Percentiles rank a stretch among this genome's conserved stretches.
Evolutionary conservation across 2,329 filamentous ascomycete genomes (phyloP).

Genomic region (Calonectria multiphialidica): DNA sequence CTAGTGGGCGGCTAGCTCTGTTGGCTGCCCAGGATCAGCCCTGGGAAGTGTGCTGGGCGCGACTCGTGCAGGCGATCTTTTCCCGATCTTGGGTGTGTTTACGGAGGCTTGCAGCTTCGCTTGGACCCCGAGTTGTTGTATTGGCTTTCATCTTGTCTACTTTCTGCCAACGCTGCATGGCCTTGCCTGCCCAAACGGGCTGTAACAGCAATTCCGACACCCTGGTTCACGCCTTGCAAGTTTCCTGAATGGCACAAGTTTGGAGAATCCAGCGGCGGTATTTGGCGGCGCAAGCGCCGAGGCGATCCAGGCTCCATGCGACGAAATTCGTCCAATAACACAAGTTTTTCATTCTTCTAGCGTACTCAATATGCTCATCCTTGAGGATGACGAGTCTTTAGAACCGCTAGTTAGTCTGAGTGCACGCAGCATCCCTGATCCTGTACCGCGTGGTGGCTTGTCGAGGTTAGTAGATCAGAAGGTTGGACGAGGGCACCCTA

Average conservation of each 20-base stretch:
- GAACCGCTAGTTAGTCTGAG: neutral
- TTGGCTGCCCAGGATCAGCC: neutral
- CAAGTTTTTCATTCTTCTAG: neutral
- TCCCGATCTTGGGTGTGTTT: neutral
- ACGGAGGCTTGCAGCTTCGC: neutral
- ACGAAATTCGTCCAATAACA: neutral
- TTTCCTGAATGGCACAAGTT: neutral
- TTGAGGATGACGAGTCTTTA: neutral
- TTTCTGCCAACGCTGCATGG: neutral
- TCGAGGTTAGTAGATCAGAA: neutral
- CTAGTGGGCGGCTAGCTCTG: neutral
- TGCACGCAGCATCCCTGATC: neutral
- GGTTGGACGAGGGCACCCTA: neutral
- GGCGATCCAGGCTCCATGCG: neutral
- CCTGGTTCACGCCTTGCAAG: neutral
- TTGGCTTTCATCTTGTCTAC: neutral
- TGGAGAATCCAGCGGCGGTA: neutral
- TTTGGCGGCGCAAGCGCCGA: neutral
- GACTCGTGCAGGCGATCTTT: conserved; percentile 21
- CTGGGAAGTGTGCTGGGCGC: neutral
- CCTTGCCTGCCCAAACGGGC: neutral
- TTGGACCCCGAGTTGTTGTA: neutral
- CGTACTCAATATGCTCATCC: neutral
- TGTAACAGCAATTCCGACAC: neutral
- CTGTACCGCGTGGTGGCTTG: neutral